Base-by-base conservation (phyloP, 768 basidiomycete genomes). In the Crassisporium funariophilum region DNA sequence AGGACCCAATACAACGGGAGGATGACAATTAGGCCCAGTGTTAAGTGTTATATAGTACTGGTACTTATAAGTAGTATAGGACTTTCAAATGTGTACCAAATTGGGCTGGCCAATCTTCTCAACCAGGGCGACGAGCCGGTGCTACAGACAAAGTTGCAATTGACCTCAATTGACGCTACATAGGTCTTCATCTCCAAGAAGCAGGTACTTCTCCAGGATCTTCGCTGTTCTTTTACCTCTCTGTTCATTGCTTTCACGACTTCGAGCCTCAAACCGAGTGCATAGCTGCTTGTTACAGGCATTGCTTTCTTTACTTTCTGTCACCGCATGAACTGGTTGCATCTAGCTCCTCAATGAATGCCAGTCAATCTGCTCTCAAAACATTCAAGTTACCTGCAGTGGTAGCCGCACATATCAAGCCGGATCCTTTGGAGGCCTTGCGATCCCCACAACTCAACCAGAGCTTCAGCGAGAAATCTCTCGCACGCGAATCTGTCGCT, bases 381-480 rank as follows among this genome's bases (percentile, higher is more conserved):
- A 20, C 50, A 34, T 58, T 64, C 50, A 58, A 62, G 31, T 40
- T 61, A 31, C 59, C 62, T 35, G 42, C 54, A 19, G 46, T 50
- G 13, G 49, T 60, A 11, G 56, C 54, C 5, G 57, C 52, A 16
- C 49, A 49, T 33, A 46, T 44, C 21, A 42, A 53, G 44, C 61
- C 61, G 34, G 55, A 62, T 40, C 54, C 68, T 5, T 61, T 82
- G 37, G 77, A 77, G 47, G 70, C 77, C 19, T 52, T 82, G 31
- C 73, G 83, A 48, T 81, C 81, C 24, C 79, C 81, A 9, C 66
- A 74, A 41, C 55, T 61, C 41, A 48, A 61, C 37, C 46, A 61
- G 36, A 52, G 40, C 23, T 70, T 68, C 46, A 49, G 49, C 50
- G 52, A 54, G 42, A 47, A 53, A 44, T 64, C 62, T 36, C 60